These are phyloP conservation scores for Vitis rupestris DNA, from an alignment of 164 flowering plant genomes.

Conservation along the genomic window DNA sequence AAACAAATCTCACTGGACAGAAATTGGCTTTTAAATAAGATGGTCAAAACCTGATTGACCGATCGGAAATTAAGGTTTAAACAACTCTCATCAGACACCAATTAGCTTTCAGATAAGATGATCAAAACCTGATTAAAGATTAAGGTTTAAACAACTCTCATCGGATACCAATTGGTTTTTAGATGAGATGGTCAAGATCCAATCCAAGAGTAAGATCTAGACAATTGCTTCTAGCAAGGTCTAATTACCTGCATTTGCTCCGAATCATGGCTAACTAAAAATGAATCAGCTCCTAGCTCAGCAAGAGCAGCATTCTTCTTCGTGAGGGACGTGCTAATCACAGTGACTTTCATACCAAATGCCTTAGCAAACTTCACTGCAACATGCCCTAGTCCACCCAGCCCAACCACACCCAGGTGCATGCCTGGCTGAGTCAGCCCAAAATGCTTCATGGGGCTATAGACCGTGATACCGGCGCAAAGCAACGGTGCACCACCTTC, in stretches of 20 bases:
- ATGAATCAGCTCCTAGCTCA: conserved; percentile 6
- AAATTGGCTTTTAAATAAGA: too few relatives aligned
- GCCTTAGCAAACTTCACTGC: conserved; percentile 15
- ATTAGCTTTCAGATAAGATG: too few relatives aligned
- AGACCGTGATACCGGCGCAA: conserved; percentile 15
- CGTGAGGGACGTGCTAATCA: conserved; percentile 5
- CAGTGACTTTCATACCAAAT: conserved; percentile 9
- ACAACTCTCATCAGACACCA: too few relatives aligned
- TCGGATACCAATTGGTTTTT: too few relatives aligned
- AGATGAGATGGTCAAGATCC: too few relatives aligned
- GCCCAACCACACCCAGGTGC: conserved; percentile 14
- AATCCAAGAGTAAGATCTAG: too few relatives aligned
- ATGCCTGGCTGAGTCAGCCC: conserved; percentile 8
- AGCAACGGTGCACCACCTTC: conserved; percentile 1
- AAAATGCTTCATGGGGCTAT: conserved; percentile 10
- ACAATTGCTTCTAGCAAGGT: too few relatives aligned
- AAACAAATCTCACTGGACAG: too few relatives aligned
- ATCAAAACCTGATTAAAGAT: too few relatives aligned
- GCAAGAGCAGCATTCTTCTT: conserved; percentile 8
- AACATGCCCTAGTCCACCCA: conserved; percentile 15
- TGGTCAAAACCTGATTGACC: too few relatives aligned
- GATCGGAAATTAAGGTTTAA: too few relatives aligned
- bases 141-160: too few relatives aligned
- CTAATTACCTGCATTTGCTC: conserved; percentile 2
- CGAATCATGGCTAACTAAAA: conserved; percentile 1